Percentiles rank a stretch among this genome's conserved stretches.
phyloP scores from a whole-genome alignment of 345 rosid genomes.

The Brassica napus region Da-Ae NC_063437.1:20559001-20559500 shows the following conservation, averaged over 20 bases:
- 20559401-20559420: constrained; percentile 25
- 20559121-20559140: constrained; percentile 5
- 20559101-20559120: not conserved
- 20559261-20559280: constrained; percentile 13
- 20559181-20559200: not conserved
- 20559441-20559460: constrained; percentile 28
- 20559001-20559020: not conserved
- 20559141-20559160: constrained; percentile 13
- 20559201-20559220: constrained; percentile 15
- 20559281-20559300: constrained; percentile 9
- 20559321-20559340: constrained; percentile 16
- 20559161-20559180: not conserved
- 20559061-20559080: not conserved
- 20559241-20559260: constrained; percentile 2
- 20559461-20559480: constrained; percentile 1
- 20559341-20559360: constrained; percentile 4
- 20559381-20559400: not conserved
- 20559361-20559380: constrained; percentile 2
- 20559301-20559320: not conserved
- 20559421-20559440: constrained; percentile 28
- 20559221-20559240: constrained; percentile 26
- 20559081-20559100: not conserved
- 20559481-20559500: not conserved
- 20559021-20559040: constrained; percentile 7
- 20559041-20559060: not conserved